Evolutionary conservation across 2,329 filamentous ascomycete genomes (phyloP), one percentile per base, ranked within the genome.

Genomic region (Sporothrix sp.): DNA sequence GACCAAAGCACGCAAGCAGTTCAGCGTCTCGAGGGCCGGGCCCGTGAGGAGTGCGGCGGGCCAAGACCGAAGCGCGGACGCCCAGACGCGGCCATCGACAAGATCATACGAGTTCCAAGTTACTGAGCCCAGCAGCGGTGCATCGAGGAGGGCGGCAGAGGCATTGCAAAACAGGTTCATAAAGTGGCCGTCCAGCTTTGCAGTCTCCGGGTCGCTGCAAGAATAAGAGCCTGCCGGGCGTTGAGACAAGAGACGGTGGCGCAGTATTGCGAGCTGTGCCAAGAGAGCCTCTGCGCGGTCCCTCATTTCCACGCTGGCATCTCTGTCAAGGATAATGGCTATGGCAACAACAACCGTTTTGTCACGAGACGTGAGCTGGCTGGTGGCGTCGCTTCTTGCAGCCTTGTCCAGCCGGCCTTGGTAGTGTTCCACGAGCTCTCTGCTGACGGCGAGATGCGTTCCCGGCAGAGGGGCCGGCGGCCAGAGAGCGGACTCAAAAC

Each of bases 71-170:
- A 36, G 13, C 3, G 51, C 13, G 4, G 46, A 50, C 5, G 21
- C 35, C 9, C 57, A 54, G 7, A 61, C 27, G 18, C 59, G 53
- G 1, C 60, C 60, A 27, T 62, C 60, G 35, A 63, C 10, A 2
- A 58, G 37, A 39, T 59, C 56, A 21, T 60, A 63, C 8, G 56
- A 48, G 30, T 64, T 57, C 57, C 58, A 36, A 11, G 10, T 11
- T 23, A 6, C 18, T 3, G 33, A 20, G 32, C 5, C n/a, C 25
- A 10, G 5, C 25, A 28, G 25, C 10, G 9, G n/a, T 8, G 8
- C 10, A 20, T 45, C 18, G 2, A 56, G 38, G 50, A 54, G 1
- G 32, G 40, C 11, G 13, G 25, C n/a, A 6, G 36, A 36, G 2
- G 21, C n/a, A 3, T 35, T 20, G 16, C 43, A 51, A 14, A 42